Base-by-base conservation (phyloP, 2,329 filamentous ascomycete genomes). In the Ophiostoma triangulosporum region DNA sequence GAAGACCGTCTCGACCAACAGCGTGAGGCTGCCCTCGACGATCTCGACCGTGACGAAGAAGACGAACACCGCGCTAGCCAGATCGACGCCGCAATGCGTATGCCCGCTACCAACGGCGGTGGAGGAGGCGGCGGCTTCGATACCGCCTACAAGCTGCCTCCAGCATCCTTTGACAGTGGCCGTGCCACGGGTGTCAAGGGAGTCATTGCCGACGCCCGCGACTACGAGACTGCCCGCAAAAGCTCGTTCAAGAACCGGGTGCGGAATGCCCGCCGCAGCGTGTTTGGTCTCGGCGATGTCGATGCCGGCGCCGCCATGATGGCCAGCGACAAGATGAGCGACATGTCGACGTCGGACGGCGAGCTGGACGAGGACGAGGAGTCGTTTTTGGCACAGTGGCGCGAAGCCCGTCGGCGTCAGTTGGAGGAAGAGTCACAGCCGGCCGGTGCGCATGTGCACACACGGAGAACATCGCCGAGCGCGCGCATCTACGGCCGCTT, bases 171-270 rank as follows among this genome's bases (percentile, higher is more conserved):
- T 62, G 79, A 86, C 65, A 79, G 72, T 52, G 82, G 84, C 55
- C 77, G 80, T 59, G 82, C 86, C 60, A 91, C 86, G 3, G 87
- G 87, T 48, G 86, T 89, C 60, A 91, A 91, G 72, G 87, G 87
- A 58, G 87, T 93, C 66, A 91, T 93, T 63, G 85, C 86, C 61
- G 87, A 93, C 64, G 87, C 87, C 35, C 77, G 86, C 62, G 81
- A 82, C 62, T 91, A 84, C 66, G 84, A 88, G 69, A 74, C 78
- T 62, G 84, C 84, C 12, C 74, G 76, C 60, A 74, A 74, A 62
- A 69, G 63, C 60, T 78, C 76, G 58, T 79, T 75, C 72, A 71
- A 70, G 61, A 72, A 68, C 63, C 72, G 71, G 52, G 74, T 76
- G 54, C 71, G 71, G 57, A 70, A 71, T 43, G 77, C 74, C 31